Evolutionary conservation across 2,329 filamentous ascomycete genomes (phyloP).

Genomic region (Dryadomyces sulphureus): DNA sequence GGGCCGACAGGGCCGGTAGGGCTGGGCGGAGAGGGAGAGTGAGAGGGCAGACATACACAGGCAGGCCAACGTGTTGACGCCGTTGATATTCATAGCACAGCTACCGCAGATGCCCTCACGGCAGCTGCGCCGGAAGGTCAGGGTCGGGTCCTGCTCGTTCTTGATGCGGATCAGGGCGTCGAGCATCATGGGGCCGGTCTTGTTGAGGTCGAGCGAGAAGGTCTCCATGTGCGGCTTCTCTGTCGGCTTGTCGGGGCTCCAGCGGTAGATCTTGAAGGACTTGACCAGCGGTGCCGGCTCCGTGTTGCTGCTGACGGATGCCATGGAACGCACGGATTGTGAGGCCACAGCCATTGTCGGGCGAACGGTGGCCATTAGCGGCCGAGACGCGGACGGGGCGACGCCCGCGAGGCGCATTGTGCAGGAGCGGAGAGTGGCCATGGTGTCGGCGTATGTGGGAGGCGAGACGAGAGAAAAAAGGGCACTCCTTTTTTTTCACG

Average conservation of each 20-base stretch:
- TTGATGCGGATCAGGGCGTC: constrained; percentile 96
- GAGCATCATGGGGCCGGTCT: constrained; percentile 97
- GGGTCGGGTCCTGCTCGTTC: constrained; percentile 93
- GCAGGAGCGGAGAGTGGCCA: constrained; percentile 48
- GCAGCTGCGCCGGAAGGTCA: constrained; percentile 93
- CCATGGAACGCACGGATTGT: constrained; percentile 34
- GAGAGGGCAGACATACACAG: constrained; percentile 58
- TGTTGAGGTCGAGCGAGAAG: constrained; percentile 92
- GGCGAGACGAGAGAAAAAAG: not conserved
- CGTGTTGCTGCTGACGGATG: constrained; percentile 27
- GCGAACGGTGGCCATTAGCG: constrained; percentile 13
- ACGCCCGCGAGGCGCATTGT: constrained; percentile 35
- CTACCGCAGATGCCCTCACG: constrained; percentile 97
- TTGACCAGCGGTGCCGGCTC: constrained; percentile 59
- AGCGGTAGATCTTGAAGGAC: constrained; percentile 97
- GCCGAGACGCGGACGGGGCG: constrained; percentile 16
- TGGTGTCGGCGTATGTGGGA: constrained; percentile 15
- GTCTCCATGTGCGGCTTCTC: constrained; percentile 93
- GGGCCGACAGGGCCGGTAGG: not conserved
- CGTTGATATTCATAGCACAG: constrained; percentile 99
- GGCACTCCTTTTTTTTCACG: not conserved
- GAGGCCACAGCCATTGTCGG: constrained; percentile 20
- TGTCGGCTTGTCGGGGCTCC: constrained; percentile 86
- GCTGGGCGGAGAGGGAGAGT: not conserved
- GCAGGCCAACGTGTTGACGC: constrained; percentile 93